Evolutionary conservation across 2,329 filamentous ascomycete species (phyloP).

Genomic region (Ceratocystiopsis minuta): DNA sequence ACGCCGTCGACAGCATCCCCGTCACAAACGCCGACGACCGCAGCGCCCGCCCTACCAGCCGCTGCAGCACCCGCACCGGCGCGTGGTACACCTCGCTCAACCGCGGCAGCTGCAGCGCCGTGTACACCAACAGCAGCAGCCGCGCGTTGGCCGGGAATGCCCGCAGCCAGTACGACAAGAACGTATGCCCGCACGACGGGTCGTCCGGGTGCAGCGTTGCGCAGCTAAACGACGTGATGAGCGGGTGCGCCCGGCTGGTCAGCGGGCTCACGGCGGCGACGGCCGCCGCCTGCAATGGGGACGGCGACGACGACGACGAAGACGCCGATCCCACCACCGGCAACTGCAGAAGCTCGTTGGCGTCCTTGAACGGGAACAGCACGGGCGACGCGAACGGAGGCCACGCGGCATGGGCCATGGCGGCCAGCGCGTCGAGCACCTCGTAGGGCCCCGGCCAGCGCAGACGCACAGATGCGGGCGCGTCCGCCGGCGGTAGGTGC

Average conservation of each 20-base stretch:
- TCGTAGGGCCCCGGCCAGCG: conserved; percentile 60
- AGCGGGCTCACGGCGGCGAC: conserved; percentile 58
- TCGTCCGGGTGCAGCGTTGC: conserved; percentile 75
- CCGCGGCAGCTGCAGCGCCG: conserved; percentile 49
- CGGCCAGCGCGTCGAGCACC: conserved; percentile 63
- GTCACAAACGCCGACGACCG: conserved; percentile 63
- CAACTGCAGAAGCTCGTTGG: conserved; percentile 42
- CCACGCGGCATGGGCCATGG: conserved; percentile 70
- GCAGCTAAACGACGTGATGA: conserved; percentile 72
- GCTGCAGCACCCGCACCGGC: conserved; percentile 49
- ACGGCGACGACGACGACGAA: not conserved
- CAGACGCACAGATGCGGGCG: conserved; percentile 35
- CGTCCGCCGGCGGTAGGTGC: conserved; percentile 49
- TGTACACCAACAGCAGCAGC: conserved; percentile 59
- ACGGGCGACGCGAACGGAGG: conserved; percentile 77
- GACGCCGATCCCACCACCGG: conserved; percentile 55
- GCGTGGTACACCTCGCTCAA: conserved; percentile 45
- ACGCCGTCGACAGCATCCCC: conserved; percentile 67
- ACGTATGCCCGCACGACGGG: conserved; percentile 75
- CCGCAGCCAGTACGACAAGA: conserved; percentile 70
- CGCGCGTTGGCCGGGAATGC: conserved; percentile 65
- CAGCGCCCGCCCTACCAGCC: conserved; percentile 49
- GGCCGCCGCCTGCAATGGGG: not conserved
- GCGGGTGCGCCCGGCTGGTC: conserved; percentile 68
- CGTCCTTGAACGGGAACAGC: conserved; percentile 55